These are phyloP conservation scores for Podaxis sp. DNA, from an alignment of 768 basidiomycete genomes.

Conservation along the genomic window DNA sequence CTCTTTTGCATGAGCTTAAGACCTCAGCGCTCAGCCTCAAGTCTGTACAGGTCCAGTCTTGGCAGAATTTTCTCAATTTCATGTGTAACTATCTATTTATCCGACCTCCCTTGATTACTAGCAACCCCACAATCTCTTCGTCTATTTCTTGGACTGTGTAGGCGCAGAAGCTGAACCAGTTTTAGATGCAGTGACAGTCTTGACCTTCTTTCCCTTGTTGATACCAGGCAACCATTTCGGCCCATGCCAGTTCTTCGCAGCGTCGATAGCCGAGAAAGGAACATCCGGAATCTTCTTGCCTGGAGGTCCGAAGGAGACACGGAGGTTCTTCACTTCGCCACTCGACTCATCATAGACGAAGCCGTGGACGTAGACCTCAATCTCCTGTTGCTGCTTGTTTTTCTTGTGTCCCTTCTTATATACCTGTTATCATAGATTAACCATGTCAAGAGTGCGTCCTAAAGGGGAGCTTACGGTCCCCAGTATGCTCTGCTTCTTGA, in stretches of 20 bases:
- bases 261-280: slow-evolving; percentile 27
- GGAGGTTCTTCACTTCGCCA: slow-evolving; percentile 45
- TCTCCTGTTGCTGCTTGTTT: slow-evolving; percentile 19
- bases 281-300: slow-evolving; percentile 28
- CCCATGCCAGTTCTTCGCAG: slow-evolving; percentile 24
- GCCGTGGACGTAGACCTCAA: slow-evolving; percentile 47
- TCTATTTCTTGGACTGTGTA: not conserved
- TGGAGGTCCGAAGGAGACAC: slow-evolving; percentile 37
- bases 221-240: slow-evolving; percentile 17
- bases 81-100: too few species aligned
- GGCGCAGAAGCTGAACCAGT: not conserved
- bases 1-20: not conserved
- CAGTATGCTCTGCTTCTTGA: slow-evolving; percentile 34
- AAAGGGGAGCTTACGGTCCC: slow-evolving; percentile 19
- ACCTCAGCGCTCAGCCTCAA: not conserved
- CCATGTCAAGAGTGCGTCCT: not conserved
- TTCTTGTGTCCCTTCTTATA: slow-evolving; percentile 15
- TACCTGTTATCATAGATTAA: slow-evolving; percentile 15
- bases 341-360: slow-evolving; percentile 51
- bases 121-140: not conserved
- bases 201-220: slow-evolving; percentile 19
- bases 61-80: too few species aligned
- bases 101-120: too few species aligned
- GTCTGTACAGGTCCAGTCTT: not conserved
- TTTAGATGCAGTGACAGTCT: not conserved